phyloP scores from a whole-genome alignment of 176 grass and related monocot species.

The Pontederia crassipes region DNA sequence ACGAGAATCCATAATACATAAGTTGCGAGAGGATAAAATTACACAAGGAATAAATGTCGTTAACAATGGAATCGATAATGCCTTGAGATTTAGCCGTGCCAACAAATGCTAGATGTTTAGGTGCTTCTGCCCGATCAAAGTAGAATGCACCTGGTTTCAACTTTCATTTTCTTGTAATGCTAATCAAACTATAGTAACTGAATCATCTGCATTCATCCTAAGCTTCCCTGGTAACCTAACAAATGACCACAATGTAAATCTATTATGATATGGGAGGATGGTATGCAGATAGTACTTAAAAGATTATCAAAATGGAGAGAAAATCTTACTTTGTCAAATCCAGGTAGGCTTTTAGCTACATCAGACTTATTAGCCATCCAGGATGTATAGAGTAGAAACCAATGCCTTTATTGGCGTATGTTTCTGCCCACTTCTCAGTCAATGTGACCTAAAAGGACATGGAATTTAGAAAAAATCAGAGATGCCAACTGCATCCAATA shows the following conservation, averaged over 20 bases:
- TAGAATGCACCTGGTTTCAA: constrained; percentile 61
- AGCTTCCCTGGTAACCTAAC: constrained; percentile 66
- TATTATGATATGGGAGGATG: background rate
- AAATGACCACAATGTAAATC: background rate
- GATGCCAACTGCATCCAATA: background rate
- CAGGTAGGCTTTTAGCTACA: constrained; percentile 67
- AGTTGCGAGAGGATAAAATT: background rate
- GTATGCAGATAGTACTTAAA: background rate
- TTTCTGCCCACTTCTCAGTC: constrained; percentile 77
- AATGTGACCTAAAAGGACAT: constrained; percentile 50
- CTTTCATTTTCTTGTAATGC: constrained; percentile 66
- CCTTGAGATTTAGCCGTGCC: constrained; percentile 54
- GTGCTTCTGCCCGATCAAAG: constrained; percentile 75
- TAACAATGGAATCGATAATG: constrained; percentile 40
- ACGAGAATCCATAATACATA: too few species aligned
- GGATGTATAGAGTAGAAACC: constrained; percentile 91
- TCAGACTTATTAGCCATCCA: constrained; percentile 80
- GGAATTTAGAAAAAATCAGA: background rate
- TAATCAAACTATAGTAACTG: constrained; percentile 76
- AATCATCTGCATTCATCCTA: constrained; percentile 52
- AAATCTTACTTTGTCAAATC: constrained; percentile 41
- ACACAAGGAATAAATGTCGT: constrained; percentile 36
- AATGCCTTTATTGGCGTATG: constrained; percentile 40
- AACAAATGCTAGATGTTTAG: constrained; percentile 65
- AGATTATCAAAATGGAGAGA: background rate